Evolutionary conservation across 1,139 yeast species (phyloP).

Genomic region (Blastobotrys elegans): DNA sequence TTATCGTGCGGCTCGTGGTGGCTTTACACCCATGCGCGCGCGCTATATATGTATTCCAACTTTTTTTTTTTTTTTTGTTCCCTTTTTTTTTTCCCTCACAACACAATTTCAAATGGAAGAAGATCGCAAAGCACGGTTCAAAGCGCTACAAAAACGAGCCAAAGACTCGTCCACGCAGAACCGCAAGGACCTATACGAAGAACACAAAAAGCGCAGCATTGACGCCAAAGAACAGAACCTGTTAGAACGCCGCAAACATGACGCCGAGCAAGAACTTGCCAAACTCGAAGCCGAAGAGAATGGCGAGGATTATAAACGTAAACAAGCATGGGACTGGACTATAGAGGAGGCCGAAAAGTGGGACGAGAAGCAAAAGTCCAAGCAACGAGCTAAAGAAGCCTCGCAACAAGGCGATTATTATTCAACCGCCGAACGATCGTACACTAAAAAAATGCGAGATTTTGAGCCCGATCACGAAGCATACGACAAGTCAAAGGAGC

Average conservation of each 20-base stretch:
- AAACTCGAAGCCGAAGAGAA: slow-evolving; percentile 37
- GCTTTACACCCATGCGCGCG: neutral
- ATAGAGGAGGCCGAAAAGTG: slow-evolving; percentile 66
- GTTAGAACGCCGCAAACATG: slow-evolving; percentile 34
- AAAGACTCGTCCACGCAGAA: slow-evolving; percentile 35
- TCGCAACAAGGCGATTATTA: slow-evolving; percentile 32
- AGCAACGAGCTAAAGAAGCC: slow-evolving; percentile 20
- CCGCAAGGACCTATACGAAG: slow-evolving; percentile 40
- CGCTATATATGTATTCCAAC: too few species aligned
- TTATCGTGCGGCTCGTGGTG: neutral
- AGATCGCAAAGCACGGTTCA: slow-evolving; percentile 18
- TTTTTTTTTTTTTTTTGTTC: slow-evolving; percentile 1
- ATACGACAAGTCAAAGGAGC: slow-evolving; percentile 35
- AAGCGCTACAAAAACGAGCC: slow-evolving; percentile 20
- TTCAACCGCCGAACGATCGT: slow-evolving; percentile 47
- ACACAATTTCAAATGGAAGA: neutral
- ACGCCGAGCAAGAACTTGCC: slow-evolving; percentile 40
- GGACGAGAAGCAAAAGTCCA: slow-evolving; percentile 43
- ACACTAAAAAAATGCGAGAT: slow-evolving; percentile 43
- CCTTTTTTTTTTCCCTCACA: neutral
- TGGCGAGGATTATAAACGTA: slow-evolving; percentile 41
- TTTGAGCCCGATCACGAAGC: slow-evolving; percentile 42
- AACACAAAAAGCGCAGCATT: slow-evolving; percentile 36
- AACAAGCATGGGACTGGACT: slow-evolving; percentile 55
- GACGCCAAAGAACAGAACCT: slow-evolving; percentile 32